Base-by-base conservation (phyloP, 768 basidiomycete species). In the Phylloporus rhodoxanthus region DNA sequence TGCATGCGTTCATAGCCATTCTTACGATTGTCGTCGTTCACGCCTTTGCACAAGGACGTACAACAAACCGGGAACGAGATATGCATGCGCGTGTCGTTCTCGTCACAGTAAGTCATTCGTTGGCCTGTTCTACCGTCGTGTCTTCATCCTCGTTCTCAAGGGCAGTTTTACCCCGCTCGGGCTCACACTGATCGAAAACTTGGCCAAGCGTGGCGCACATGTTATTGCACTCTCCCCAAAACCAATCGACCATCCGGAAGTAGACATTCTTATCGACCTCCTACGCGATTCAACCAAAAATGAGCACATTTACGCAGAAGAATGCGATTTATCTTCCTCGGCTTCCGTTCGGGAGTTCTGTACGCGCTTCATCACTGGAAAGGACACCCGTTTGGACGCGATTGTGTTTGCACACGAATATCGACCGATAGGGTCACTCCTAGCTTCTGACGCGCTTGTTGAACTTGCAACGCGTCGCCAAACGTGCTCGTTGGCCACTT, bases 381-480 rank as follows among this genome's bases (percentile, higher is more conserved):
- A 80, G 39, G 81, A 84, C 39, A 78, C 80, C 25, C 71, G 87
- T 20, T 59, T 94, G n/a, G 91, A 93, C 48, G 87, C 82, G 2
- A 67, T 94, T 47, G 65, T 94, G 11, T 85, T 88, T 52, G 77
- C 80, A 9, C 91, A 92, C 60, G 91, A 87, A 57, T 87, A 89
- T 58, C 71, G 71, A 17, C 77, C 80, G 25, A 74, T 87, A 25
- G 86, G 85, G 0, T 71, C 77, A 2, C 50, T 75, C n/a, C 52
- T 71, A 8, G 69, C 34, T 32, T 48, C 36, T 19, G 69, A 55
- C 50, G 75, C 50, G 61, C 63, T 32, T 14, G 51, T 8, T 49
- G 54, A 50, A 39, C 61, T 72, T 15, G 72, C 72, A 33, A 57
- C 65, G 44, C 59, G 60, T 47, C 72, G 85, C 36, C 76, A 78